Conservation (phyloP, 140 eudicot genomes). For the Bidens hawaiensis region DNA sequence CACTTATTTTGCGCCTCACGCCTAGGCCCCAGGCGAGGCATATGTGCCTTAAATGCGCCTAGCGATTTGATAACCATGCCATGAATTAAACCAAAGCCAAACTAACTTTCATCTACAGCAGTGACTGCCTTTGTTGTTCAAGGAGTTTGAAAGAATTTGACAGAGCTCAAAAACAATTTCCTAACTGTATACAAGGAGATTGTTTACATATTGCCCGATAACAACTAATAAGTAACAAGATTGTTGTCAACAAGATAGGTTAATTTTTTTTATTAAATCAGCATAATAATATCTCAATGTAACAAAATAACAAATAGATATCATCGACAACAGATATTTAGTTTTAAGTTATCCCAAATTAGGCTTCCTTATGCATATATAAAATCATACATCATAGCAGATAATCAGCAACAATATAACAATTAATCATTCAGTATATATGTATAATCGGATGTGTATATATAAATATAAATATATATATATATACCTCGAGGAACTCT, state of each 20-base stretch:
- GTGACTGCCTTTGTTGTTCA: background rate
- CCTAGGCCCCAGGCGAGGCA: too few relatives aligned
- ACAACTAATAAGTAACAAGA: too few relatives aligned
- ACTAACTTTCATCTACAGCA: background rate
- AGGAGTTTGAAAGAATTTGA: background rate
- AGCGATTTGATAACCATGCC: too few relatives aligned
- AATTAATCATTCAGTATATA: background rate
- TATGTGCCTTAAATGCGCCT: too few relatives aligned
- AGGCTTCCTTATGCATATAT: background rate
- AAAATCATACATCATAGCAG: background rate
- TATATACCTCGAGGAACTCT: constrained; percentile 71
- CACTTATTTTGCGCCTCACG: too few relatives aligned
- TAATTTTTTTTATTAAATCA: background rate
- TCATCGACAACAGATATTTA: background rate
- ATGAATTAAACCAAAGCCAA: too few relatives aligned
- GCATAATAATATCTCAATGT: background rate
- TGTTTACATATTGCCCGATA: background rate
- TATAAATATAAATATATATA: background rate
- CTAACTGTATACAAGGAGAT: background rate
- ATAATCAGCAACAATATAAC: background rate
- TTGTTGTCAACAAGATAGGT: background rate
- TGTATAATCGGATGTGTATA: background rate
- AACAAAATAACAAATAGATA: background rate
- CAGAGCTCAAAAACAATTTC: background rate
- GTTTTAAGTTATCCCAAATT: background rate